These are phyloP conservation scores for Paraleonurus japonicus DNA, from an alignment of 257 asterid genomes.

Conservation along the genomic window DNA sequence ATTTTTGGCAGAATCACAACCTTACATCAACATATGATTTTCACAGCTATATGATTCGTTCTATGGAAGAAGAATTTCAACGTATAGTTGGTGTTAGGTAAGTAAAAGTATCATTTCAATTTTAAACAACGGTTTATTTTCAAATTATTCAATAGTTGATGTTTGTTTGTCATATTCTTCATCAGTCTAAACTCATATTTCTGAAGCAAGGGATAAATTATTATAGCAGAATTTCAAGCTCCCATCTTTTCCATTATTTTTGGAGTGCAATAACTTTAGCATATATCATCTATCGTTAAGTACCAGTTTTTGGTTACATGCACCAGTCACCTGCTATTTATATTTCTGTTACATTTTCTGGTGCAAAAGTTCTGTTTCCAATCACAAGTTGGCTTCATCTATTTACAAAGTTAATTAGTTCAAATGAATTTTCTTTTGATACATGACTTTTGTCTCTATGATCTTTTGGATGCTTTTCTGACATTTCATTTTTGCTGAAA, in stretches of 20 bases:
- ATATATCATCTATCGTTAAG: background rate
- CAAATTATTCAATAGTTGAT: background rate
- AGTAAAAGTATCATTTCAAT: constrained; percentile 20
- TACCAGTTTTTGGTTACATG: background rate
- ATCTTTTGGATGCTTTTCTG: constrained; percentile 21
- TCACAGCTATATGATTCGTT: constrained; percentile 99
- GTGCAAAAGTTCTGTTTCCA: background rate
- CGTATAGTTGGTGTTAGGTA: constrained; percentile 98
- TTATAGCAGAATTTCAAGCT: background rate
- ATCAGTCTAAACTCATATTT: background rate
- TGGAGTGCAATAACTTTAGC: background rate
- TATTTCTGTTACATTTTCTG: background rate
- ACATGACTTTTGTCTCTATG: background rate
- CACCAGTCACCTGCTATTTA: background rate
- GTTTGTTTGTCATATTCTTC: background rate
- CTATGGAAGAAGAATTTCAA: constrained; percentile 99
- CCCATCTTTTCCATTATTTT: constrained; percentile 3
- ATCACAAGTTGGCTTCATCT: constrained; percentile 2
- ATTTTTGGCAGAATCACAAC: constrained; percentile 97
- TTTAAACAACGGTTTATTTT: background rate
- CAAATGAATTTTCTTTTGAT: background rate
- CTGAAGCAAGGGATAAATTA: background rate
- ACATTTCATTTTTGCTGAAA: constrained; percentile 23
- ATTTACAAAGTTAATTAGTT: background rate
- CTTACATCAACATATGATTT: constrained; percentile 92